Evolutionary conservation across 1,284 basidiomycete genomes (phyloP).

Genomic region (Cystobasidium pallidum): DNA sequence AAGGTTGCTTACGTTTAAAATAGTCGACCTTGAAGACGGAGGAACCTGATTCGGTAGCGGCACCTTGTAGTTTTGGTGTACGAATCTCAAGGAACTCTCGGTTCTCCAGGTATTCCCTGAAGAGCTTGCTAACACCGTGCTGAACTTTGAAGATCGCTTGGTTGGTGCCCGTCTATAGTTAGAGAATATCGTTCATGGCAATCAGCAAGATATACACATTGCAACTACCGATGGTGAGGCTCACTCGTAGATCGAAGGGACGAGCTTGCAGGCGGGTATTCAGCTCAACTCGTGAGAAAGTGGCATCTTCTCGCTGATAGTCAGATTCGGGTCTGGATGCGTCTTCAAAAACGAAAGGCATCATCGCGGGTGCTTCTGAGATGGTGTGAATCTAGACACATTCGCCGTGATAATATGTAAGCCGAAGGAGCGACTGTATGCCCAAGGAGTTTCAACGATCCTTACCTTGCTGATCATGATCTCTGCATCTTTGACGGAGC

Average conservation of each 20-base stretch:
- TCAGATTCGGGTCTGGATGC: conserved; percentile 82
- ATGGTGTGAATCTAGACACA: conserved; percentile 72
- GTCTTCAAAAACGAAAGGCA: conserved; percentile 93
- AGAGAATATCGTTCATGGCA: not conserved
- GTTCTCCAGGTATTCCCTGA: conserved; percentile 79
- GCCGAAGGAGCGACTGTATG: not conserved
- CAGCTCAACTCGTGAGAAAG: conserved; percentile 67
- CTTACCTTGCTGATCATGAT: conserved; percentile 78
- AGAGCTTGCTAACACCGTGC: conserved; percentile 82
- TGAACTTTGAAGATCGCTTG: conserved; percentile 95
- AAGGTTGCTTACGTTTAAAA: conserved; percentile 76
- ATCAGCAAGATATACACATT: not conserved
- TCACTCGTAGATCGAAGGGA: conserved; percentile 87
- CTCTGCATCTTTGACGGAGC: conserved; percentile 85
- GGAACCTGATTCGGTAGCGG: conserved; percentile 94
- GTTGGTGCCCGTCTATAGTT: conserved; percentile 80
- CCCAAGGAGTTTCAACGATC: not conserved
- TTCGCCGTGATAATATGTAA: not conserved
- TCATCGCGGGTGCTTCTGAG: conserved; percentile 67
- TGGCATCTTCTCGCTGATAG: conserved; percentile 65
- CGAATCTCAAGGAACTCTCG: conserved; percentile 92
- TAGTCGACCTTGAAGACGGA: conserved; percentile 98
- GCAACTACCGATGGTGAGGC: conserved; percentile 54
- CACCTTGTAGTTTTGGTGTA: conserved; percentile 94
- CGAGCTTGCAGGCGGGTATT: conserved; percentile 96